phyloP scores from a whole-genome alignment of 2,329 filamentous ascomycete genomes.

The Acrocalymma vagum region DNA sequence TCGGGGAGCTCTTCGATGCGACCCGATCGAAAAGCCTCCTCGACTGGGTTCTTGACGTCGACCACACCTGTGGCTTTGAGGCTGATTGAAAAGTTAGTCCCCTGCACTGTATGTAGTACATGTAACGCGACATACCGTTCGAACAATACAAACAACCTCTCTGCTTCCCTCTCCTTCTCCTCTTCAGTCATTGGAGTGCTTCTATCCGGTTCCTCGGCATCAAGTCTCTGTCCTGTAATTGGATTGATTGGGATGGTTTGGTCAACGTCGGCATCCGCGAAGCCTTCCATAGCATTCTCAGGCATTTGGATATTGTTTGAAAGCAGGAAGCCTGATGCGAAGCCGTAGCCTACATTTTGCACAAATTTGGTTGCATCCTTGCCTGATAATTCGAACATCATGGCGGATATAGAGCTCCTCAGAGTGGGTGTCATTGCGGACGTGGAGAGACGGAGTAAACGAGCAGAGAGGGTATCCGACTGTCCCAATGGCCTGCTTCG shows the following conservation, averaged over 20 bases:
- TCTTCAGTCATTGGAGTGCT: conserved; percentile 83
- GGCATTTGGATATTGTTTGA: conserved; percentile 84
- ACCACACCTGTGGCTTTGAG: conserved; percentile 79
- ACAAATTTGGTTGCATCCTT: conserved; percentile 83
- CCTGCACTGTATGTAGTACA: not conserved
- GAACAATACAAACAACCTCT: conserved; percentile 88
- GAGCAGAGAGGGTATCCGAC: conserved; percentile 76
- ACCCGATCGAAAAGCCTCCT: conserved; percentile 73
- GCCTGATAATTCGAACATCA: conserved; percentile 88
- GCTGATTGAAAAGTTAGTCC: conserved; percentile 41
- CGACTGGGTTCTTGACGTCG: conserved; percentile 80
- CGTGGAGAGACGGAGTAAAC: conserved; percentile 79
- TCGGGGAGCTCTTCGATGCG: conserved; percentile 74
- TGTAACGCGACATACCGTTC: conserved; percentile 67
- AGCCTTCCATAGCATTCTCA: conserved; percentile 67
- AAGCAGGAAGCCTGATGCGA: conserved; percentile 88
- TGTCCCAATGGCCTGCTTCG: conserved; percentile 79
- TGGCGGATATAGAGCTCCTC: conserved; percentile 75
- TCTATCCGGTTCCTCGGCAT: conserved; percentile 68
- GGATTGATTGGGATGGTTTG: conserved; percentile 71
- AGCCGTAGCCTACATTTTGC: conserved; percentile 92
- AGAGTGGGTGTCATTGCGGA: conserved; percentile 76
- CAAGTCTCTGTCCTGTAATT: conserved; percentile 83
- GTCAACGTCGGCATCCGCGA: conserved; percentile 43
- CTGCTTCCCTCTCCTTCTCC: conserved; percentile 92